phyloP scores from a whole-genome alignment of 805 yeast genomes.

The Lachancea quebecensis region DNA sequence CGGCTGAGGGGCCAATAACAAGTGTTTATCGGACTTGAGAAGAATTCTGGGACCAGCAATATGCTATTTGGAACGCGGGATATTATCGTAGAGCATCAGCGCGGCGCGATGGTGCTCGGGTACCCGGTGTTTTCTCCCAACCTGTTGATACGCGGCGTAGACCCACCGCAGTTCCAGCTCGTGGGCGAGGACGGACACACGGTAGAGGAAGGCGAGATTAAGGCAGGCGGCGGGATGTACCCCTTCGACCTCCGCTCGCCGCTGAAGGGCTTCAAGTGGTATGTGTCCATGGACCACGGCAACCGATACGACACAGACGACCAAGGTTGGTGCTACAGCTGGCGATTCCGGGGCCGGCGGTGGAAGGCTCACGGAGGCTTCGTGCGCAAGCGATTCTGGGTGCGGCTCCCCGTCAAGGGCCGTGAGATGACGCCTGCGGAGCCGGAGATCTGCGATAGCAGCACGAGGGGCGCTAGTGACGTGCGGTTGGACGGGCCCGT shows the following conservation, averaged over 20 bases:
- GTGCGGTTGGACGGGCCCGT: not conserved
- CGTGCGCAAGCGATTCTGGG: conserved; percentile 65
- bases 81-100: conserved; percentile 45
- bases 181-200: conserved; percentile 15
- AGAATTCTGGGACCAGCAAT: not conserved
- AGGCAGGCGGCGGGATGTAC: conserved; percentile 4
- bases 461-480: too few relatives aligned
- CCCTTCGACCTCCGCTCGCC: conserved; percentile 2
- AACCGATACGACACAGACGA: conserved; percentile 58
- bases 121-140: conserved; percentile 43
- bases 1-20: too few relatives aligned
- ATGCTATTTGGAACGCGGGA: conserved; percentile 25
- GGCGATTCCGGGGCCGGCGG: conserved; percentile 37
- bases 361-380: conserved; percentile 67
- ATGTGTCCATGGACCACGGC: conserved; percentile 51
- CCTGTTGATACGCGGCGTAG: conserved; percentile 41
- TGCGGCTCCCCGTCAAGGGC: conserved; percentile 28
- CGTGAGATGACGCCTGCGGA: conserved; percentile 3
- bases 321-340: conserved; percentile 76
- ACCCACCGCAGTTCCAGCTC: conserved; percentile 38
- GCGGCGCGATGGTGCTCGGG: conserved; percentile 48
- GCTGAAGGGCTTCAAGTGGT: conserved; percentile 48
- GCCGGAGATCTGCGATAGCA: not conserved
- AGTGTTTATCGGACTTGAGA: too few relatives aligned
- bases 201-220: conserved; percentile 5